Evolutionary conservation across 1,139 yeast species (phyloP).

Genomic region (Yamadazyma dendronema): DNA sequence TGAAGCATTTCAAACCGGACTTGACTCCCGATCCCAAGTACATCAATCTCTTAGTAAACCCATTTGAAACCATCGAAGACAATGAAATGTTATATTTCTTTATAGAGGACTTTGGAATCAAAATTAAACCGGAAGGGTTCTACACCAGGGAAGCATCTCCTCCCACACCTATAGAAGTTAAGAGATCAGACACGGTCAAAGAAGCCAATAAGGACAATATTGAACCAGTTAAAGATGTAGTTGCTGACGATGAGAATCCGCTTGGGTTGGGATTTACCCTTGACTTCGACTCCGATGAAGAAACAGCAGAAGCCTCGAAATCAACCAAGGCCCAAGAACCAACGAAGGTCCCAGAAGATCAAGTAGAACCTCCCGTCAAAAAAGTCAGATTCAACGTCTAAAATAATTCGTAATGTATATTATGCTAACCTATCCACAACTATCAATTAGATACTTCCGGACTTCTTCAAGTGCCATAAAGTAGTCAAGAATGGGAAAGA

Average conservation of each 20-base stretch:
- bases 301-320: neutral
- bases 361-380: conserved; percentile 16
- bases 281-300: conserved; percentile 6
- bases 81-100: conserved; percentile 11
- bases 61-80: conserved; percentile 13
- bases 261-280: conserved; percentile 5
- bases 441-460: conserved; percentile 40
- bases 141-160: neutral
- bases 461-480: conserved; percentile 71
- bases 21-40: conserved; percentile 13
- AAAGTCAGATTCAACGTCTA: conserved; percentile 28
- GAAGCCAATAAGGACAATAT: neutral
- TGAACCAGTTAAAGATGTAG: too few relatives aligned
- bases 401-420: conserved; percentile 1
- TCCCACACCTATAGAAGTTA: neutral
- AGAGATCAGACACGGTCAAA: neutral
- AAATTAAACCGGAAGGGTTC: neutral
- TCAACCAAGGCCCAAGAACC: too few relatives aligned
- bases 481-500: conserved; percentile 67
- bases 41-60: conserved; percentile 10
- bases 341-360: too few relatives aligned
- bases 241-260: conserved; percentile 2
- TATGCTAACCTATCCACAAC: neutral
- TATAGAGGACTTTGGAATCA: conserved; percentile 14
- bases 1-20: conserved; percentile 12